A percentile compares a stretch with the other conserved stretches of the same genome.
Evolutionary conservation across 306 rosid species (phyloP).

Genomic region (Canavalia gladiata): DNA sequence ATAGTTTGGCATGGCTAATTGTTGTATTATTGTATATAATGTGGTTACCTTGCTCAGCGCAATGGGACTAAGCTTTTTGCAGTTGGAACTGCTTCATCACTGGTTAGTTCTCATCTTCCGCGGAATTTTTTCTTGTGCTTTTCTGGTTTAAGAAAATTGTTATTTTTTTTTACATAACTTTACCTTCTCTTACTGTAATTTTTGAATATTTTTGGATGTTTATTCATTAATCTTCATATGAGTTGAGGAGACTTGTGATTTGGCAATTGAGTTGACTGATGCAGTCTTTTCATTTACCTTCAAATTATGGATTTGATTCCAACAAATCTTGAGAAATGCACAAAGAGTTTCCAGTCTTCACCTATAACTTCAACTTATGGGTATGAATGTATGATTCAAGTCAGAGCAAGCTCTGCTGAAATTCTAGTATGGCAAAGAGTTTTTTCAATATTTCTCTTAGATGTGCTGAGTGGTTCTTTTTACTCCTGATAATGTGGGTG

Average conservation of each 20-base stretch:
- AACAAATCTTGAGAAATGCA: not conserved
- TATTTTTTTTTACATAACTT: slow-evolving; percentile 19
- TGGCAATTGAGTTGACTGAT: slow-evolving; percentile 28
- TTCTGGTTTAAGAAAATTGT: not conserved
- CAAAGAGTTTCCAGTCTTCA: not conserved
- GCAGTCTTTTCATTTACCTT: slow-evolving; percentile 6
- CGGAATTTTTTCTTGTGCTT: not conserved
- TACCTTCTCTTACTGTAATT: slow-evolving; percentile 15
- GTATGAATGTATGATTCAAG: slow-evolving; percentile 14
- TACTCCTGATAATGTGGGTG: slow-evolving; percentile 21
- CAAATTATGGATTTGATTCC: not conserved
- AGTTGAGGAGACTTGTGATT: slow-evolving; percentile 15
- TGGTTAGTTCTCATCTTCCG: slow-evolving; percentile 66
- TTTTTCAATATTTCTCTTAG: slow-evolving; percentile 5
- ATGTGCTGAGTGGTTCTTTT: not conserved
- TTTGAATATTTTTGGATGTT: slow-evolving; percentile 20
- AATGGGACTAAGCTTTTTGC: slow-evolving; percentile 94
- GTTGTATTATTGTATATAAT: slow-evolving; percentile 17
- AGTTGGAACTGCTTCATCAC: slow-evolving; percentile 90
- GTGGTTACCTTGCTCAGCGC: slow-evolving; percentile 64
- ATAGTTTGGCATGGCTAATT: slow-evolving; percentile 28
- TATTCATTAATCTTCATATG: not conserved
- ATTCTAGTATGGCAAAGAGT: slow-evolving; percentile 8
- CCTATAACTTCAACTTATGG: not conserved
- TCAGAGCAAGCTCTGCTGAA: slow-evolving; percentile 17